Conservation (phyloP, 148 eudicot species). For the Vaccinium myrtillus region DNA sequence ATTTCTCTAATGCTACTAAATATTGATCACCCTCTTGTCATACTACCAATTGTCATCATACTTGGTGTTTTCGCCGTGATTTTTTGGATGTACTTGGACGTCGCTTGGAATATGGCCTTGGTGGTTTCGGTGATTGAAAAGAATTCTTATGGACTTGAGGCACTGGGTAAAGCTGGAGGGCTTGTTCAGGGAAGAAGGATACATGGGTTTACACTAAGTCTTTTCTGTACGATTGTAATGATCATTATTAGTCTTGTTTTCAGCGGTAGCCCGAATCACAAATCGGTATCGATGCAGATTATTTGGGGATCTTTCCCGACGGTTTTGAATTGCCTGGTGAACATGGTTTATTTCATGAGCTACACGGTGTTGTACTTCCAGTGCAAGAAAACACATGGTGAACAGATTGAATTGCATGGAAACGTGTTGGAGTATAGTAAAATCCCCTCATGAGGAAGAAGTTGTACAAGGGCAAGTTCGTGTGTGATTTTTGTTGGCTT, state of each 20-base stretch:
- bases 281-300: conserved; percentile 8
- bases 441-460: neutral
- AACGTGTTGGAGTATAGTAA: conserved; percentile 14
- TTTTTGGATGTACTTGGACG: neutral
- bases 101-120: neutral
- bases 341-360: neutral
- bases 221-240: neutral
- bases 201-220: conserved; percentile 30
- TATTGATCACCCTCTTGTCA: neutral
- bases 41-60: neutral
- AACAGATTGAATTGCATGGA: conserved; percentile 23
- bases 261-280: conserved; percentile 5
- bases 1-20: neutral
- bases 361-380: conserved; percentile 33
- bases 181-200: conserved; percentile 40
- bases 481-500: neutral
- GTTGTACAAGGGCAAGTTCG: neutral
- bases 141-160: too few relatives aligned
- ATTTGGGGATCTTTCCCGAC: neutral
- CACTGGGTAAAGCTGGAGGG: conserved; percentile 21
- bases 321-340: neutral
- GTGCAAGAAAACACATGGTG: conserved; percentile 30
- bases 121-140: too few relatives aligned
- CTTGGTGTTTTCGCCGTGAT: neutral
- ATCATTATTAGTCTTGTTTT: neutral